Evolutionary conservation across 306 rosid species (phyloP).

Genomic region (Lupinus albus): DNA sequence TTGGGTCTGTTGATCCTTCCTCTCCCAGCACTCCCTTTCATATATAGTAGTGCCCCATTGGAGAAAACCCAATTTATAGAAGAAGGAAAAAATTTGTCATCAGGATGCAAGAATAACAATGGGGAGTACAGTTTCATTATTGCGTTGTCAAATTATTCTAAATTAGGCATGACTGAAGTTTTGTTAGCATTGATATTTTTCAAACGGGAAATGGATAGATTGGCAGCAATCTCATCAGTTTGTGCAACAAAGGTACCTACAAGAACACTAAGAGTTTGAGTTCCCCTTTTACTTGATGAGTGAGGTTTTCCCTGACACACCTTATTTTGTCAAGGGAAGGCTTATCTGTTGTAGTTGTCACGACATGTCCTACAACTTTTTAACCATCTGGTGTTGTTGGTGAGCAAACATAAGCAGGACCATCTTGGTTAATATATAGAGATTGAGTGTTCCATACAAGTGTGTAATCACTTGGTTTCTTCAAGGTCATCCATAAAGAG

Average conservation of each 20-base stretch:
- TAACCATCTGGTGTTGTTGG: no score
- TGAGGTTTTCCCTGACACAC: conserved; percentile 65
- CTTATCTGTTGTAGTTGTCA: conserved; percentile 56
- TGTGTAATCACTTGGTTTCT: no score
- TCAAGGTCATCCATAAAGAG: conserved; percentile 55
- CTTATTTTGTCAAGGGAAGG: conserved; percentile 61
- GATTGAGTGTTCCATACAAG: no score
- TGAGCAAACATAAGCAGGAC: no score
- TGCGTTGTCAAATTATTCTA: conserved; percentile 53
- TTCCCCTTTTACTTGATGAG: conserved; percentile 34
- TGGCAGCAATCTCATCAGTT: conserved; percentile 26
- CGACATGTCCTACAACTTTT: neutral
- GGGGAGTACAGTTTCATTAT: conserved; percentile 62
- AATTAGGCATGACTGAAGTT: conserved; percentile 56
- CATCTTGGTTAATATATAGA: no score
- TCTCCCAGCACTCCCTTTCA: conserved; percentile 64
- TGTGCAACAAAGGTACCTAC: conserved; percentile 66
- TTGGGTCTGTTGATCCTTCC: conserved; percentile 86
- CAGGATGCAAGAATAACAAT: conserved; percentile 55
- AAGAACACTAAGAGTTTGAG: conserved; percentile 55
- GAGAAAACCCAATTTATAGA: conserved; percentile 71
- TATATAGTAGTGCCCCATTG: conserved; percentile 63
- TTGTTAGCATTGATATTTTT: conserved; percentile 49
- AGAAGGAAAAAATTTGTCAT: conserved; percentile 59
- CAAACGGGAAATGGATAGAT: conserved; percentile 55